These are phyloP conservation scores for Suillus occidentalis DNA, from an alignment of 768 basidiomycete genomes.

Conservation along the genomic window DNA sequence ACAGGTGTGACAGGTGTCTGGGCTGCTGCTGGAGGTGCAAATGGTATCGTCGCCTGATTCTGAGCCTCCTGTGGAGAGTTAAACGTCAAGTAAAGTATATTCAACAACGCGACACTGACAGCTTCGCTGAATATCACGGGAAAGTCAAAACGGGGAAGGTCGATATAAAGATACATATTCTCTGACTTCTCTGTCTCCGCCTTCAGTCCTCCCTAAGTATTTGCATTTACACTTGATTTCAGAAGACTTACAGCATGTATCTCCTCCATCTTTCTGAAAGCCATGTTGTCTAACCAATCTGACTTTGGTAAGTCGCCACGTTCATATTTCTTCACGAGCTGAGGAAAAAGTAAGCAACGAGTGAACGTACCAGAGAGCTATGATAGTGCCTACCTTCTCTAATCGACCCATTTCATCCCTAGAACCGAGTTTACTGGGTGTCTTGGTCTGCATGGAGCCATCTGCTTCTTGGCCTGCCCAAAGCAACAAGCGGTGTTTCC, in stretches of 20 bases:
- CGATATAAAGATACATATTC: conserved; percentile 94
- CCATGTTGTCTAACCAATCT: conserved; percentile 93
- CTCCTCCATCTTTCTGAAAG: conserved; percentile 94
- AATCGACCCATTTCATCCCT: conserved; percentile 94
- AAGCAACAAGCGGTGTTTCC: conserved; percentile 84
- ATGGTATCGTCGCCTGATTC: conserved; percentile 40
- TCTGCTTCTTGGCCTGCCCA: conserved; percentile 88
- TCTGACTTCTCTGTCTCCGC: conserved; percentile 90
- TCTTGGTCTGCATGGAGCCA: conserved; percentile 74
- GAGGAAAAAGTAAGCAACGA: conserved; percentile 23
- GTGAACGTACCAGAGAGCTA: conserved; percentile 11
- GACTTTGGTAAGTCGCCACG: conserved; percentile 90
- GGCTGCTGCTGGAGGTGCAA: conserved; percentile 39
- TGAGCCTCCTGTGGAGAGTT: conserved; percentile 39
- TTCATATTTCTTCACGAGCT: conserved; percentile 95
- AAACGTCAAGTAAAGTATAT: not conserved
- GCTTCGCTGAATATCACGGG: conserved; percentile 95
- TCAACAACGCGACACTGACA: conserved; percentile 39
- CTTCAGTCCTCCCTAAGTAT: conserved; percentile 37
- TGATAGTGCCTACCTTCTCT: conserved; percentile 64
- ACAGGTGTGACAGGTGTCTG: conserved; percentile 42
- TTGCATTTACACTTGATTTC: not conserved
- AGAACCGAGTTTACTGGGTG: conserved; percentile 80
- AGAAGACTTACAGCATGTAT: conserved; percentile 73
- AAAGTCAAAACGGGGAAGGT: conserved; percentile 95